phyloP scores from a whole-genome alignment of 345 rosid species.

The Erucastrum elatum region DNA sequence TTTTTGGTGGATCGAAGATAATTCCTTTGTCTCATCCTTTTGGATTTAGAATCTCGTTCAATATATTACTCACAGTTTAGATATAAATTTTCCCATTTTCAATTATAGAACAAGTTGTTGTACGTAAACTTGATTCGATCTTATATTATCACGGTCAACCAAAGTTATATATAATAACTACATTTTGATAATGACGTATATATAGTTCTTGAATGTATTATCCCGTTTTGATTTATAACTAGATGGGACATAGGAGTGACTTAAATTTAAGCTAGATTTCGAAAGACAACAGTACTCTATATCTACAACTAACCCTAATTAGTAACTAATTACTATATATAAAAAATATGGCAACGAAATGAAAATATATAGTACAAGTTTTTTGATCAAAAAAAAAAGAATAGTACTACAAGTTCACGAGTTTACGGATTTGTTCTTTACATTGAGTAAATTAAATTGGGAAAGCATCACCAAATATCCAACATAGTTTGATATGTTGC shows the following conservation, averaged over 20 bases:
- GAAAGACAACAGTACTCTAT: background rate
- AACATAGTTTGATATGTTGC: background rate
- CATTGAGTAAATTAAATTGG: background rate
- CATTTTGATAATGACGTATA: constrained; percentile 22
- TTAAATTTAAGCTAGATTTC: constrained; percentile 26
- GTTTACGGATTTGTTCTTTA: background rate
- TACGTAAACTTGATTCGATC: constrained; percentile 34
- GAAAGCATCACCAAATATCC: constrained; percentile 5
- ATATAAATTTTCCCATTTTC: background rate
- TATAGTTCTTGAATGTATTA: background rate
- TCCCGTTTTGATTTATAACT: background rate
- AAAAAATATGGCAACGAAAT: too few relatives aligned
- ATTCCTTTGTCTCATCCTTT: constrained; percentile 42
- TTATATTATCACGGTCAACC: constrained; percentile 33
- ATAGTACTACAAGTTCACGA: too few relatives aligned
- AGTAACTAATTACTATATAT: too few relatives aligned
- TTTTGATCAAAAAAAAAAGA: too few relatives aligned
- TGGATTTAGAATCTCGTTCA: constrained; percentile 33
- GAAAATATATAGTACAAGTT: too few relatives aligned
- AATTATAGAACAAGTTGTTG: constrained; percentile 34
- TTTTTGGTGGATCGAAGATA: constrained; percentile 36
- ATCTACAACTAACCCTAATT: constrained; percentile 3
- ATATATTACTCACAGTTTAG: constrained; percentile 16
- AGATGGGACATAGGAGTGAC: background rate
- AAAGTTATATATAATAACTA: constrained; percentile 11